A percentile compares a stretch with the other conserved stretches of the same genome.
Evolutionary conservation across 2,329 filamentous ascomycete genomes (phyloP).

Genomic region (Elsinoe ampelina): DNA sequence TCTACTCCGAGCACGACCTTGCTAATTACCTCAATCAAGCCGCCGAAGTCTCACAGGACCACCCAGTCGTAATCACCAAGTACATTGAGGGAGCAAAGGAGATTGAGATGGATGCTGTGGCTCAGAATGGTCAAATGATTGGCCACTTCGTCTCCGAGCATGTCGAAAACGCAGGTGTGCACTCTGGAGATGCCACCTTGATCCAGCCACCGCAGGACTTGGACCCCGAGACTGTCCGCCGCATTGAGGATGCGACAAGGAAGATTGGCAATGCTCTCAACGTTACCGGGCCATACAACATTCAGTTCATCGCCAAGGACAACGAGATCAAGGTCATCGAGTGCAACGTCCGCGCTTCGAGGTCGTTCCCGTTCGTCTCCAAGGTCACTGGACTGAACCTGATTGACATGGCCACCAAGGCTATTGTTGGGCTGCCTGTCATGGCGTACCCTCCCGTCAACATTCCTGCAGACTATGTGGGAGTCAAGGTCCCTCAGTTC

Average conservation of each 20-base stretch:
- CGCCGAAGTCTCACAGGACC: constrained; percentile 83
- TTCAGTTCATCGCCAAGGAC: constrained; percentile 98
- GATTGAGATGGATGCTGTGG: constrained; percentile 98
- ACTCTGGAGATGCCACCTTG: constrained; percentile 93
- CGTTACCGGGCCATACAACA: constrained; percentile 95
- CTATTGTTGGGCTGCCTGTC: constrained; percentile 79
- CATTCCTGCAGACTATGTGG: constrained; percentile 73
- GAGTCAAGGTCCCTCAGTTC: constrained; percentile 97
- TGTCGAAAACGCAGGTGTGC: constrained; percentile 96
- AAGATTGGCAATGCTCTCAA: constrained; percentile 94
- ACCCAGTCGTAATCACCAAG: constrained; percentile 97
- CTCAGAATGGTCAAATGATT: constrained; percentile 77
- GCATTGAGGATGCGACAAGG: constrained; percentile 87
- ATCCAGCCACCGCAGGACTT: constrained; percentile 93
- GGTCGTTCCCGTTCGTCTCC: constrained; percentile 95
- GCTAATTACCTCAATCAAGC: constrained; percentile 84
- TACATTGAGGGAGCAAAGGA: constrained; percentile 99
- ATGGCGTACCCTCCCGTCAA: constrained; percentile 69
- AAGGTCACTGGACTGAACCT: constrained; percentile 98
- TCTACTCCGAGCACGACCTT: constrained; percentile 90
- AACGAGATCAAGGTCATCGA: constrained; percentile 99
- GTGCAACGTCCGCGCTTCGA: constrained; percentile 92
- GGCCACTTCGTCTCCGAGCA: constrained; percentile 98
- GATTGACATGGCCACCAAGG: constrained; percentile 97
- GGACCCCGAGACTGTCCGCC: constrained; percentile 73